A percentile compares a stretch with the other conserved stretches of the same genome.
These are phyloP conservation scores for Phyllachora maydis DNA, from an alignment of 2,329 filamentous ascomycete species.

Conservation along the genomic window DNA sequence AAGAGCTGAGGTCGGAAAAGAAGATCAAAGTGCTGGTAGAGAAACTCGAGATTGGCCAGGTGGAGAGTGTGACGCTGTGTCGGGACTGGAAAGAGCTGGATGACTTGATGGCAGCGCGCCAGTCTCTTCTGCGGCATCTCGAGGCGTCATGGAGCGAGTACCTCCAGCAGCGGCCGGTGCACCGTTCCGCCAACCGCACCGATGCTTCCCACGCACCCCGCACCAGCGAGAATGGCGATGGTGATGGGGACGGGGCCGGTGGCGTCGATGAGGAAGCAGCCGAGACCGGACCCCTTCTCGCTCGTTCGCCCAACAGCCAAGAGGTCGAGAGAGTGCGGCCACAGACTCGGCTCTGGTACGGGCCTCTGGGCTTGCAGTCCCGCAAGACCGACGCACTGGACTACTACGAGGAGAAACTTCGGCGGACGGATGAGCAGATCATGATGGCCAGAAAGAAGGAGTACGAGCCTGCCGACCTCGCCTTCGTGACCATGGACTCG, in stretches of 20 bases:
- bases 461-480: conserved; percentile 61
- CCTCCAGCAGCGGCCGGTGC: conserved; percentile 31
- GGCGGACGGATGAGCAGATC: conserved; percentile 59
- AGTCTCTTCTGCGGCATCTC: conserved; percentile 44
- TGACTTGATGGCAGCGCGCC: conserved; percentile 45
- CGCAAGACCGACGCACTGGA: conserved; percentile 76
- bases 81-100: conserved; percentile 75
- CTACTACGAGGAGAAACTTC: conserved; percentile 77
- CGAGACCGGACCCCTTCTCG: conserved; percentile 39
- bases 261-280: conserved; percentile 21
- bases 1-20: conserved; percentile 56
- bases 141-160: conserved; percentile 72
- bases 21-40: conserved; percentile 78
- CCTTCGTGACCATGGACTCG: conserved; percentile 95
- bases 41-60: conserved; percentile 69
- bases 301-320: conserved; percentile 20
- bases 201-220: conserved; percentile 1
- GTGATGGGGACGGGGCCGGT: conserved; percentile 10
- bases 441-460: conserved; percentile 47
- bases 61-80: conserved; percentile 74
- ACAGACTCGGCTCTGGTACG: conserved; percentile 56
- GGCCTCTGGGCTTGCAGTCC: conserved; percentile 49
- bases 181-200: conserved; percentile 14
- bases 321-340: conserved; percentile 34
- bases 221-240: not conserved